These are phyloP conservation scores for Strigomonas culicis DNA, from an alignment of 208 protist species.

Conservation along the genomic window DNA sequence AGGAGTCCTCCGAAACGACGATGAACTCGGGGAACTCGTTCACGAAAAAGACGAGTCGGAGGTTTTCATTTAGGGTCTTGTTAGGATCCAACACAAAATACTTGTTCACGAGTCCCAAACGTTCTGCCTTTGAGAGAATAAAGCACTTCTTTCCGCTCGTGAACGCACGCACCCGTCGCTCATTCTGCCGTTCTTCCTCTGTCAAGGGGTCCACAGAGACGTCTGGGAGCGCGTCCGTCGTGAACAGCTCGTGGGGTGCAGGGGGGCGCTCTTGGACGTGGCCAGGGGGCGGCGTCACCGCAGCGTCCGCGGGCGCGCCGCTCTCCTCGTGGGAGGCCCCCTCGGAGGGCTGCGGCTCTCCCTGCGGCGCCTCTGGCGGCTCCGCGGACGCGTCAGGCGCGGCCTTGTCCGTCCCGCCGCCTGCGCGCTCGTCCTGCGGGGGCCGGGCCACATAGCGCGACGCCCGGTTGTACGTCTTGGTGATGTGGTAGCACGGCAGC, in stretches of 20 bases:
- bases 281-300: too few species aligned
- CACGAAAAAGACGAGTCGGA: constrained; percentile 81
- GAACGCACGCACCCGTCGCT: constrained; percentile 27
- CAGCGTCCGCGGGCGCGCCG: too few species aligned
- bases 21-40: constrained; percentile 85
- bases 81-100: constrained; percentile 62
- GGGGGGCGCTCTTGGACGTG: too few species aligned
- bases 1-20: constrained; percentile 41
- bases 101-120: constrained; percentile 43
- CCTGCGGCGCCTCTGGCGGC: not conserved
- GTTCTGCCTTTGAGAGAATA: constrained; percentile 66
- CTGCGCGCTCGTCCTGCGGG: not conserved
- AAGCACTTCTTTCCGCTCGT: constrained; percentile 25
- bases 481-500: constrained; percentile 76
- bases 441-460: constrained; percentile 36
- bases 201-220: constrained; percentile 18
- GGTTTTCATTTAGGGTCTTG: constrained; percentile 64
- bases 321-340: too few species aligned
- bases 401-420: not conserved
- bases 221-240: not conserved
- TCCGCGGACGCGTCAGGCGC: not conserved
- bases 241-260: not conserved
- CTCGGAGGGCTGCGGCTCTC: not conserved
- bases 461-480: constrained; percentile 71
- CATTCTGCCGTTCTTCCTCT: constrained; percentile 4